A percentile compares a stretch with the other conserved stretches of the same genome.
Evolutionary conservation across 2,329 filamentous ascomycete species (phyloP).

Genomic region (Amesomyces nigricolor): DNA sequence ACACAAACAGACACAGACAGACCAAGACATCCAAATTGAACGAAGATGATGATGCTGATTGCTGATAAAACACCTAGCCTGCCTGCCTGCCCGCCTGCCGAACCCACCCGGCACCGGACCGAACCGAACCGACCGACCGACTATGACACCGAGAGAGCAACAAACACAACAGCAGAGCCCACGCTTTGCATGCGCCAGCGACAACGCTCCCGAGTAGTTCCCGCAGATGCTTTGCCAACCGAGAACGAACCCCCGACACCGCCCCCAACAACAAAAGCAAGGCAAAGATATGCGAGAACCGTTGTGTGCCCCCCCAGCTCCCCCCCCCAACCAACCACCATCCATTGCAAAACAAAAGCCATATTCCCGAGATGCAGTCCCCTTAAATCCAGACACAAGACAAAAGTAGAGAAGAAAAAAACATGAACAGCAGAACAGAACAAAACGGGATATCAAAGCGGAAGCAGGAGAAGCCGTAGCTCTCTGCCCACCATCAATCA

Average conservation of each 20-base stretch:
- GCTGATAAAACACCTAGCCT: slow-evolving; percentile 4
- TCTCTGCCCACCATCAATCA: slow-evolving; percentile 13
- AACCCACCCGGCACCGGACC: slow-evolving; percentile 1
- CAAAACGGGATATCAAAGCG: slow-evolving; percentile 17
- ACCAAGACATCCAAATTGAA: no score
- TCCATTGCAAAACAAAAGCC: slow-evolving; percentile 13
- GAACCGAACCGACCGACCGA: slow-evolving; percentile 5
- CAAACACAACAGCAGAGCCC: background rate
- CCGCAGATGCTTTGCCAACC: slow-evolving; percentile 25
- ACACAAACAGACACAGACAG: background rate
- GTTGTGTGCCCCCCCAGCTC: slow-evolving; percentile 8
- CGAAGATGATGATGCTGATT: background rate
- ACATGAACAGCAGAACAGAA: slow-evolving; percentile 5
- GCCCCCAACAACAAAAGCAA: slow-evolving; percentile 18
- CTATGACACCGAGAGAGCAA: background rate
- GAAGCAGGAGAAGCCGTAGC: slow-evolving; percentile 6
- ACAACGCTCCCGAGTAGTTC: slow-evolving; percentile 15
- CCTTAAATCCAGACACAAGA: background rate
- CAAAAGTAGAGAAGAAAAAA: slow-evolving; percentile 13
- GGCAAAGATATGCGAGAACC: slow-evolving; percentile 15
- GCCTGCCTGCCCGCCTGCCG: background rate
- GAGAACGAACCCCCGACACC: slow-evolving; percentile 17
- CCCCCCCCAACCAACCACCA: background rate
- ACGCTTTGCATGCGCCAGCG: slow-evolving; percentile 6
- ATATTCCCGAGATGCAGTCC: slow-evolving; percentile 24